Base-by-base conservation (phyloP, 1,139 yeast genomes). In the Meyerozyma smithsonii region DNA sequence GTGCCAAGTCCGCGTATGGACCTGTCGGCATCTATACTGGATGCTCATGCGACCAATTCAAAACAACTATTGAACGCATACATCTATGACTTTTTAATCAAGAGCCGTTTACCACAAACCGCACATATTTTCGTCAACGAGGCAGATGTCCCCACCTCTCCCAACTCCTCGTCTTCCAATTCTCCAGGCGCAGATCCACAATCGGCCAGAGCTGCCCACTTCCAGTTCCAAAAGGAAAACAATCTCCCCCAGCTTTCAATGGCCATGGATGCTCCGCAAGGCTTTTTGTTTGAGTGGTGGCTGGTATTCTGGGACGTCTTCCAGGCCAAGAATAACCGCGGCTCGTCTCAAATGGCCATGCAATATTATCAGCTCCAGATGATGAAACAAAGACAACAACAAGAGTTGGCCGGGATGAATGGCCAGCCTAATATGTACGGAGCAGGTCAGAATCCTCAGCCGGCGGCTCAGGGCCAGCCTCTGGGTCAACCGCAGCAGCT, bases 221-320 rank as follows among this genome's bases (percentile, higher is more conserved):
- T 48, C 32, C 66, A 59, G 40, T 48, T 57, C 38, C 56, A 52
- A 35, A 62, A 62, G 41, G 69, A 64, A 5, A 58, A 66, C 44
- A 74, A 72, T 40, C 58, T 79, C 19, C 80, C 84, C 1, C 65
- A 66, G 19, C 59, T 77, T 42, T 65, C 67, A 39, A 71, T 78
- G 52, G 70, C 80, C 19, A 76, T 78, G 77, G 88, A 88, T 55
- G 82, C 95, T 4, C 94, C 95, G 0, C 90, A 84, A 51, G 94
- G 96, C 8, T 89, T 87, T 54, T 65, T 89, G 35, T 81, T 77
- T 51, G 97, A 89, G 58, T 90, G 97, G 97, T 90, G 97, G 97
- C 89, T 81, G 64, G 81, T 89, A 24, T 90, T 89, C 57, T 90
- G 97, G 96, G 97, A 90, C 58, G 82, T 88, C 36, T 87, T 84